Base-by-base conservation (phyloP, 345 rosid species). In the Ceriops zippeliana region DNA sequence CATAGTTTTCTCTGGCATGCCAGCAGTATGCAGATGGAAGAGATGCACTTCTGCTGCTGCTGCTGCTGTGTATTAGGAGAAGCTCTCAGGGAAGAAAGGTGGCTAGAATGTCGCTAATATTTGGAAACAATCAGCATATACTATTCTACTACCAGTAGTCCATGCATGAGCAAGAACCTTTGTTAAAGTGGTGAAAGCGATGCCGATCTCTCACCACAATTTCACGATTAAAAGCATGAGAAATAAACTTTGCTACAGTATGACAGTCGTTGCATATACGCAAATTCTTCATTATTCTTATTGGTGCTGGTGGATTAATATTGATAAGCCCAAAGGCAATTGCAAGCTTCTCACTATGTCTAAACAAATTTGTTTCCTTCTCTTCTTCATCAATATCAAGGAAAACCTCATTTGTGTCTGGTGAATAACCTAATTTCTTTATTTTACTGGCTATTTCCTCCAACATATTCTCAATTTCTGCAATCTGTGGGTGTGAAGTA, bases 261-360 rank as follows among this genome's bases (percentile, higher is more conserved):
- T 85, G 84, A 74, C 84, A 85, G 68, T 80, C 86, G 0, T 74
- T 77, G 62, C 83, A 85, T 72, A 85, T 80, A 8, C 86, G 72
- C 49, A 80, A 54, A 69, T 85, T 85, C 77, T 85, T 85, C 62
- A 85, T 75, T 60, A 82, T 82, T 76, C 84, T 65, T 63, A 82
- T 79, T 47, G 83, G 83, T 57, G 79, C 76, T 17, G 78, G 76
- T 58, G 83, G 70, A 28, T 73, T 67, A 42, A 79, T 76, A 30
- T 64, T 63, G 57, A 82, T 68, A 32, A 84, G 82, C 34, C 84
- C 84, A 65, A 82, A 84, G 69, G 88, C 88, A 63, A 82, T 76
- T 20, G 88, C 88, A 61, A 84, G 81, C 73, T 78, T 84, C 83
- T 85, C 86, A 51, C 88, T 76, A 38, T 82, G 89, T 73, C 84